Evolutionary conservation across 2,329 filamentous ascomycete species (phyloP), one percentile per base, ranked within the genome.

Genomic region (Ceratocystis diversiconidia): DNA sequence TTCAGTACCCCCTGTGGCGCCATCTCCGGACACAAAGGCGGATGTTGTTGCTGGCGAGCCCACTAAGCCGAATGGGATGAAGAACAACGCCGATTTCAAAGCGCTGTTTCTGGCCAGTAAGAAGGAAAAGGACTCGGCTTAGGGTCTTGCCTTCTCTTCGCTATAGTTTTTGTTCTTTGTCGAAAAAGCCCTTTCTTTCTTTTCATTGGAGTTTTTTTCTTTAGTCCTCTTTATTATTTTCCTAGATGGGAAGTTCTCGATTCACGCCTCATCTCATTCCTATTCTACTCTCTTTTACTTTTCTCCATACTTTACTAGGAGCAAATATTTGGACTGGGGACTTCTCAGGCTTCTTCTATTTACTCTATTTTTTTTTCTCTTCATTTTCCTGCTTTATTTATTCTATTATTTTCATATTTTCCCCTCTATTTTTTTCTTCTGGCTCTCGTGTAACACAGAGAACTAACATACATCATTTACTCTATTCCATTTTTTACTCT

Each of bases 11-110:
- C 72, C 25, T 67, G 69, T 41, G 66, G 70, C 63, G 67, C 68
- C 55, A 66, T 65, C 69, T 22, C 65, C 68, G 2, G 70, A 69
- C 12, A 41, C 12, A 2, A 41, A 2, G 3, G 36, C 10, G 36
- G 36, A 41, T 41, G 36, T 41, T 8, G 3, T 36, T 41, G 70
- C 68, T 43, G 61, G 55, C 28, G 48, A 52, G 48, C 48, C 28
- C 15, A 30, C 55, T 30, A n/a, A 55, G 57, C 22, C 19, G 43
- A 50, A 44, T 22, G 46, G 61, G 22, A 73, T 72, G 69, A 83
- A 81, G 74, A 82, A 76, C 70, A 84, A 84, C 72, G 79, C 80
- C 1, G 81, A 84, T 70, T 84, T 84, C 69, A 83, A 80, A 72
- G 79, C 80, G n/a, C 73, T 81, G 71, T 77, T 81, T 64, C 66